Percentiles rank a stretch among this genome's conserved stretches.
Evolutionary conservation across 106 monocot genomes (phyloP).

Genomic region (Platanthera guangdongensis): DNA sequence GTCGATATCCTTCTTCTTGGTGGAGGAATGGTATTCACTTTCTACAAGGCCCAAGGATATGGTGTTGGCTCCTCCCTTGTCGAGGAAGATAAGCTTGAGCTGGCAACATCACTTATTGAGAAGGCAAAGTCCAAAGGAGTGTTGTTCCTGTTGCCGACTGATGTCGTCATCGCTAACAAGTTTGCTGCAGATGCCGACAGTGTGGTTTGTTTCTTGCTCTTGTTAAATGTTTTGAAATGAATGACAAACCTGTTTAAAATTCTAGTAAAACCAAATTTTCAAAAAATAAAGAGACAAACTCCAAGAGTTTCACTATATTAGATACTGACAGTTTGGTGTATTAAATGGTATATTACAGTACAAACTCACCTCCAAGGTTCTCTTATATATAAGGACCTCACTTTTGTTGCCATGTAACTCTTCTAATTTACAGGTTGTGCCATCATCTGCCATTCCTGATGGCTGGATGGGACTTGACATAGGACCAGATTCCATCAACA

Average conservation of each 20-base stretch:
- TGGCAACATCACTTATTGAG: slow-evolving; percentile 52
- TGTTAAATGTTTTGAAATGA: background rate
- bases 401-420: no score
- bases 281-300: no score
- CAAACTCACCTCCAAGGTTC: no score
- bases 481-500: slow-evolving; percentile 51
- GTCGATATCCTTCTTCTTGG: slow-evolving; percentile 62
- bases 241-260: background rate
- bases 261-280: background rate
- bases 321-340: no score
- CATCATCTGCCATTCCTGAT: slow-evolving; percentile 49
- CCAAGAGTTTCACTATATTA: no score
- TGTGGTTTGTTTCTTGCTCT: slow-evolving; percentile 32
- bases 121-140: slow-evolving; percentile 61
- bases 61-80: slow-evolving; percentile 55
- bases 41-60: slow-evolving; percentile 63
- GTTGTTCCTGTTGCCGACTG: slow-evolving; percentile 44
- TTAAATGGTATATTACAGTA: no score
- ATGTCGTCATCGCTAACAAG: slow-evolving; percentile 56
- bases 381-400: no score
- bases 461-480: slow-evolving; percentile 76
- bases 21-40: slow-evolving; percentile 72
- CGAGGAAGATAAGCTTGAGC: slow-evolving; percentile 65
- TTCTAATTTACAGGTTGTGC: slow-evolving; percentile 32
- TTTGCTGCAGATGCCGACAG: slow-evolving; percentile 69